Evolutionary conservation across 257 asterid genomes (phyloP).

Genomic region (Salvia splendens): DNA sequence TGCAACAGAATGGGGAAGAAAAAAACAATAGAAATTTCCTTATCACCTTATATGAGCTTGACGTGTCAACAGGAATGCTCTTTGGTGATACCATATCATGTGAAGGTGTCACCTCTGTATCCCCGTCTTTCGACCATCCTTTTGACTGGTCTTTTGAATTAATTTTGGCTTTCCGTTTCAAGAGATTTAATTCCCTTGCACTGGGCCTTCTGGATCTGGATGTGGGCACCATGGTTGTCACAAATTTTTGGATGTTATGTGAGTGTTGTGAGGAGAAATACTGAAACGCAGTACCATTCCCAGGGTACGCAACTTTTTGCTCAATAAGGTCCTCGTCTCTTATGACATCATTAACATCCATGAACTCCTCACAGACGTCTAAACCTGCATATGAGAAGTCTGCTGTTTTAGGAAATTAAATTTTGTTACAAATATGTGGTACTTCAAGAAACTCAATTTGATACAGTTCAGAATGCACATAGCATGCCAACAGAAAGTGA

Average conservation of each 20-base stretch:
- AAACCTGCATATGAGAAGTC: constrained; percentile 59
- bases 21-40: constrained; percentile 17
- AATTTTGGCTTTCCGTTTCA: constrained; percentile 91
- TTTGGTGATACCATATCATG: constrained; percentile 73
- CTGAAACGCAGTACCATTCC: constrained; percentile 64
- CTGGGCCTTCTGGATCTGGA: constrained; percentile 93
- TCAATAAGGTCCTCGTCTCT: constrained; percentile 90
- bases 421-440: not conserved
- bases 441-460: constrained; percentile 9
- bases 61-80: constrained; percentile 55
- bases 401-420: constrained; percentile 27
- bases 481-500: not conserved
- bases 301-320: constrained; percentile 61
- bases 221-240: constrained; percentile 79
- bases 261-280: constrained; percentile 65
- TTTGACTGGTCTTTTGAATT: constrained; percentile 85
- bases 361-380: constrained; percentile 93
- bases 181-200: constrained; percentile 94
- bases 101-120: constrained; percentile 62
- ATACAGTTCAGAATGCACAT: constrained; percentile 16
- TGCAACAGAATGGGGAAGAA: constrained; percentile 5
- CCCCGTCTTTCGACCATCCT: constrained; percentile 83
- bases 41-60: constrained; percentile 73
- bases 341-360: constrained; percentile 95
- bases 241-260: constrained; percentile 68